Evolutionary conservation across 2,329 filamentous ascomycete species (phyloP).

Genomic region (Aureobasidium sp.): DNA sequence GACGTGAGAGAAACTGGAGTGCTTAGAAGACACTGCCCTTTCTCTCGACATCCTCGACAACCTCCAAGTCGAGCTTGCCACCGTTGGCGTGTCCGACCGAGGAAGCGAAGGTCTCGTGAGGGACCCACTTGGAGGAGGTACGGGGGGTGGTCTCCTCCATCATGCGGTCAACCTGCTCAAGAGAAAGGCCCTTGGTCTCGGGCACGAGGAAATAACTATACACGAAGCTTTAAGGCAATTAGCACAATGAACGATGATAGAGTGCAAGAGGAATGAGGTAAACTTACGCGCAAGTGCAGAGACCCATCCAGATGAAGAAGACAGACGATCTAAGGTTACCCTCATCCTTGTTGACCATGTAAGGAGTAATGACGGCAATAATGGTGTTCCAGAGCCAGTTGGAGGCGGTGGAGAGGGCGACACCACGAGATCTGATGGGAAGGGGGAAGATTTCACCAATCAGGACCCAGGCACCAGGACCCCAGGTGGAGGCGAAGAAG

Average conservation of each 20-base stretch:
- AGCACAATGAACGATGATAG: too few species aligned
- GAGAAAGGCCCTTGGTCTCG: conserved; percentile 52
- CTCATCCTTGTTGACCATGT: neutral
- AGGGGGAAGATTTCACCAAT: conserved; percentile 89
- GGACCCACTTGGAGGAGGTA: conserved; percentile 69
- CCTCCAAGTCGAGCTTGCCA: conserved; percentile 25
- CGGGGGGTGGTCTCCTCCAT: conserved; percentile 77
- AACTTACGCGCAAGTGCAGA: neutral
- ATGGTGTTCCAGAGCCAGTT: conserved; percentile 81
- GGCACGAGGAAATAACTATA: conserved; percentile 68
- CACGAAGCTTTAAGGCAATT: conserved; percentile 32
- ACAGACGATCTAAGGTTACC: conserved; percentile 28
- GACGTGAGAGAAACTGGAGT: neutral
- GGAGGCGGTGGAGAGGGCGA: conserved; percentile 76
- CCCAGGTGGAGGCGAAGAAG: conserved; percentile 87
- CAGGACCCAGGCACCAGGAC: conserved; percentile 63
- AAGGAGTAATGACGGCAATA: conserved; percentile 36
- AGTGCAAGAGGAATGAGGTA: too few species aligned
- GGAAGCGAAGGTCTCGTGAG: conserved; percentile 60
- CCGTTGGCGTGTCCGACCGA: conserved; percentile 45
- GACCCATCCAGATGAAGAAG: conserved; percentile 35
- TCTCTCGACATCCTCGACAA: conserved; percentile 29
- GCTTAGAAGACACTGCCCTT: conserved; percentile 30
- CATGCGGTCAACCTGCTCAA: conserved; percentile 81
- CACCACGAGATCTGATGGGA: conserved; percentile 80